These are phyloP conservation scores for Globisporangium canariense DNA, from an alignment of 352 stramenopile genomes.

Conservation along the genomic window DNA sequence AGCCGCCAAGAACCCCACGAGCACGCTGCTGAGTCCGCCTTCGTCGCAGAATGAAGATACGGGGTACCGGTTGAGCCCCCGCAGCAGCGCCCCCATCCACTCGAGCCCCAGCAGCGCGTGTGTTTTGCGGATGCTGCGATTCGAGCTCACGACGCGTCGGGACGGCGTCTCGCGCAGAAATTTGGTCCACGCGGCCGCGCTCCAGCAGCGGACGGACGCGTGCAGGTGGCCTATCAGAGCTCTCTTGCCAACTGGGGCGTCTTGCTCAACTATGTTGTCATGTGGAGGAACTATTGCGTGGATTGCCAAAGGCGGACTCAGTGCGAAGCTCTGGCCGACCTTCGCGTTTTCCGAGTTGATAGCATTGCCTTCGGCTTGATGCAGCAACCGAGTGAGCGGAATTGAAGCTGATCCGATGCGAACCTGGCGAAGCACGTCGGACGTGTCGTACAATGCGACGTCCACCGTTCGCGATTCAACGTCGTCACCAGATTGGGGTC, in stretches of 20 bases:
- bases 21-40: conserved; percentile 51
- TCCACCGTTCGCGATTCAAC: conserved; percentile 10
- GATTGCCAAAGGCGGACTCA: conserved; percentile 11
- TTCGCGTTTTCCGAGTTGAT: background rate
- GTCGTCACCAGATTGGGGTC: background rate
- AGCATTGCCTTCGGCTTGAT: background rate
- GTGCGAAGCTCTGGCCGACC: background rate
- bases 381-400: conserved; percentile 10
- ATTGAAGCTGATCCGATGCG: conserved; percentile 24
- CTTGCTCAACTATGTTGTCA: background rate
- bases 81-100: conserved; percentile 66
- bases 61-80: conserved; percentile 68
- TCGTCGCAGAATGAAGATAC: conserved; percentile 74
- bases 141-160: conserved; percentile 67
- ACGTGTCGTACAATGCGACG: conserved; percentile 28
- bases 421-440: conserved; percentile 13
- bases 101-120: conserved; percentile 28
- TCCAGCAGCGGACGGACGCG: conserved; percentile 44
- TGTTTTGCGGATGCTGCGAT: conserved; percentile 34
- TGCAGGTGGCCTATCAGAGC: conserved; percentile 26
- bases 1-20: conserved; percentile 32
- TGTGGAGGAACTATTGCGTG: background rate
- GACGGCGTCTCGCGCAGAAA: conserved; percentile 32
- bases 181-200: conserved; percentile 29
- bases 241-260: background rate